phyloP scores from a whole-genome alignment of 2,329 filamentous ascomycete genomes.

The Botrytis tulipae region DNA sequence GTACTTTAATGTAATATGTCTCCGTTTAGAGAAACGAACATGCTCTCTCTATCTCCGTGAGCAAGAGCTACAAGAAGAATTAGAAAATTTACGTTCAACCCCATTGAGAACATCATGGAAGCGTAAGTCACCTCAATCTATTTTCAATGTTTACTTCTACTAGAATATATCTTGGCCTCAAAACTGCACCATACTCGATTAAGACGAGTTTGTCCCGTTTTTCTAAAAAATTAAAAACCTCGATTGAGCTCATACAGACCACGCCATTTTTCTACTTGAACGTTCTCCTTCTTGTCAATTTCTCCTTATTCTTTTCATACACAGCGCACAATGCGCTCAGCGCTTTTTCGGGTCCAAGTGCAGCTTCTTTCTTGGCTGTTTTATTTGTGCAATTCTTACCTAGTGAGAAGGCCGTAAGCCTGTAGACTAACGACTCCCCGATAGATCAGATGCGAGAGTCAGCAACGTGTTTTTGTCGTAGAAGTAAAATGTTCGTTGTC shows the following conservation, averaged over 20 bases:
- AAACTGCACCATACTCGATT: background rate
- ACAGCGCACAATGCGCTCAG: no score
- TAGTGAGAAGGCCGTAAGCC: background rate
- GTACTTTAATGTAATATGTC: background rate
- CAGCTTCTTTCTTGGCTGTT: background rate
- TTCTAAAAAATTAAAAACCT: background rate
- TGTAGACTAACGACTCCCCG: background rate
- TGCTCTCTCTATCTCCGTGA: no score
- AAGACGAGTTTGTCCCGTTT: background rate
- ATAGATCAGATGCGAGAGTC: background rate
- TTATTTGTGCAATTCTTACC: background rate
- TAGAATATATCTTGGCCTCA: background rate
- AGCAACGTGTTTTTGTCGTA: background rate
- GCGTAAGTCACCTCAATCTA: rapidly evolving
- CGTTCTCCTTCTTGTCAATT: background rate
- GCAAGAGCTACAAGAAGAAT: no score
- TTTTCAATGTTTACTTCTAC: background rate
- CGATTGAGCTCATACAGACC: background rate
- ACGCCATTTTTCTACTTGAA: background rate
- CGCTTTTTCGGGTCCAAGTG: no score
- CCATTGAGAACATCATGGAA: background rate
- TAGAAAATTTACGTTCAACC: background rate
- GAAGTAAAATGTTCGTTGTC: background rate
- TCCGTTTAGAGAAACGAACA: background rate
- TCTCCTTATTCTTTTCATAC: background rate